These are phyloP conservation scores for Aureobasidium sp. DNA, from an alignment of 2,329 filamentous ascomycete genomes.

Conservation along the genomic window DNA sequence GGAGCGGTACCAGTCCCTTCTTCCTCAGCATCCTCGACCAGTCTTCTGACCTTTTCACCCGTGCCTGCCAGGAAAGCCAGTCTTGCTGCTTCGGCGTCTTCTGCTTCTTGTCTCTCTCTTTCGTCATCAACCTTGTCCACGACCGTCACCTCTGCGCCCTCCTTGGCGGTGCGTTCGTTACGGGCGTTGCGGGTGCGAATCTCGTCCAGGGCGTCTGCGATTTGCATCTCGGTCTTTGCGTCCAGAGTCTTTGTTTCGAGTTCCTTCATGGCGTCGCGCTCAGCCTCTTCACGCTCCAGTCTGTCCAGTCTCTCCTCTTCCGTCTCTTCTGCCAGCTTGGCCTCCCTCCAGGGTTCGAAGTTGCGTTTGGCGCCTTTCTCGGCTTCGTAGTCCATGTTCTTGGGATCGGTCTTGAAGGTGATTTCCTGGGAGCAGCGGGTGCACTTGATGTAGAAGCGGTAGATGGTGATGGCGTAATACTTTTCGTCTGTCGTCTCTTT, in stretches of 20 bases:
- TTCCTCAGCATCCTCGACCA: conserved; percentile 43
- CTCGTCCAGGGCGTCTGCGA: conserved; percentile 91
- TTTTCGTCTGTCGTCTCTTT: conserved; percentile 89
- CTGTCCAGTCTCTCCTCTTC: conserved; percentile 81
- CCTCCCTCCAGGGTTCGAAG: conserved; percentile 80
- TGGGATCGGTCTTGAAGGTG: conserved; percentile 88
- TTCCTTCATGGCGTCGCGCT: conserved; percentile 89
- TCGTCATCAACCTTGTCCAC: conserved; percentile 51
- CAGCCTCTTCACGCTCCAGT: conserved; percentile 68
- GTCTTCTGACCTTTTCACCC: conserved; percentile 43
- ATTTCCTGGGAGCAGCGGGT: conserved; percentile 81
- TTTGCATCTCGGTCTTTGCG: conserved; percentile 89
- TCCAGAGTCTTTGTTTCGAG: conserved; percentile 89
- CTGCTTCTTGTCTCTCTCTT: conserved; percentile 58
- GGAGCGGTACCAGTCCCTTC: conserved; percentile 16
- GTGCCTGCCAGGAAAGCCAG: conserved; percentile 63
- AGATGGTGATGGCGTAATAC: conserved; percentile 82
- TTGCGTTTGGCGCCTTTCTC: conserved; percentile 82
- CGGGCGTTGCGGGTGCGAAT: conserved; percentile 86
- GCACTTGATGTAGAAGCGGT: conserved; percentile 75
- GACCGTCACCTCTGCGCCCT: conserved; percentile 49
- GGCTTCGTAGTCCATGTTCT: conserved; percentile 82
- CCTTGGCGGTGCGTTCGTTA: conserved; percentile 63
- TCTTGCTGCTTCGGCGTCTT: conserved; percentile 74
- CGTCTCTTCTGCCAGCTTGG: conserved; percentile 61